Conservation (phyloP, 2,329 filamentous ascomycete genomes). For the Aspergillus awamori region DNA sequence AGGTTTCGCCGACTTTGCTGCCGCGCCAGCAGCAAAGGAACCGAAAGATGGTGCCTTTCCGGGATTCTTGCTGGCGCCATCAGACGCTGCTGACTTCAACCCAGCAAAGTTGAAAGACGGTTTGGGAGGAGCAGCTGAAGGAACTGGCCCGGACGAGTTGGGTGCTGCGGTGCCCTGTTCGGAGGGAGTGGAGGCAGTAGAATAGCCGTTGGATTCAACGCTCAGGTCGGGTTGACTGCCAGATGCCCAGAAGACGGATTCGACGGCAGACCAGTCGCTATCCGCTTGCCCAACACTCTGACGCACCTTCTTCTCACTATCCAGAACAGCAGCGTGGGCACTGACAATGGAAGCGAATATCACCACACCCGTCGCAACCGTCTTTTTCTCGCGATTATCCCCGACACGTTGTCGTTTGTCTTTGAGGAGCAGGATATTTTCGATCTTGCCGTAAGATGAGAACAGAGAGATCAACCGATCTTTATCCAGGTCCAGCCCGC, state of each 20-base stretch:
- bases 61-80: slow-evolving; percentile 23
- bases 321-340: slow-evolving; percentile 59
- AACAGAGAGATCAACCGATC: slow-evolving; percentile 53
- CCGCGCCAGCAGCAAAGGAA: slow-evolving; percentile 42
- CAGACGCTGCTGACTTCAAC: slow-evolving; percentile 29
- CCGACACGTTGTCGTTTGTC: slow-evolving; percentile 58
- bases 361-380: slow-evolving; percentile 57
- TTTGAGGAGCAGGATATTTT: slow-evolving; percentile 57
- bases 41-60: slow-evolving; percentile 46
- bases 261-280: slow-evolving; percentile 52
- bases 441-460: slow-evolving; percentile 58
- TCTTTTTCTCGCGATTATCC: slow-evolving; percentile 55
- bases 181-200: slow-evolving; percentile 19
- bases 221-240: slow-evolving; percentile 55
- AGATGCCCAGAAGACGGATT: slow-evolving; percentile 59
- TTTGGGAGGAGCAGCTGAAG: slow-evolving; percentile 22
- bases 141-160: slow-evolving; percentile 8
- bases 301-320: slow-evolving; percentile 46
- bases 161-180: slow-evolving; percentile 16
- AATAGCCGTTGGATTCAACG: slow-evolving; percentile 11
- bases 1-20: slow-evolving; percentile 31
- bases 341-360: slow-evolving; percentile 61
- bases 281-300: slow-evolving; percentile 32
- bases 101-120: slow-evolving; percentile 40
- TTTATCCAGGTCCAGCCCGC: slow-evolving; percentile 51